Percentiles rank a stretch among this genome's conserved stretches.
Conservation (phyloP, 148 eudicot genomes). For the Camellia sinensis region DNA sequence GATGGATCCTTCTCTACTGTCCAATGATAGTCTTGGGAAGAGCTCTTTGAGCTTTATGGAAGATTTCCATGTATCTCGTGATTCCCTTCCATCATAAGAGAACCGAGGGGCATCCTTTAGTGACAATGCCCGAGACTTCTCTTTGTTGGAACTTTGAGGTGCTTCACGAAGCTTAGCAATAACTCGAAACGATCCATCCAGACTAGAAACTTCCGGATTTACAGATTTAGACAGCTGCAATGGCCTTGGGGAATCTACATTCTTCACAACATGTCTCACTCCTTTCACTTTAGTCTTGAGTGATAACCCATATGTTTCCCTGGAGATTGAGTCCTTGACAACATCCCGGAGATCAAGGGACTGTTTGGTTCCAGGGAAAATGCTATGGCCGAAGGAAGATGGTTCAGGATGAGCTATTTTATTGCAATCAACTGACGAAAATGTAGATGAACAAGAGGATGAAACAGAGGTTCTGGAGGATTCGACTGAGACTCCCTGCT, state of each 20-base stretch:
- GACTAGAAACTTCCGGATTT: conserved; percentile 27
- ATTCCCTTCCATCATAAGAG: conserved; percentile 72
- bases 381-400: conserved; percentile 24
- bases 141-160: conserved; percentile 20
- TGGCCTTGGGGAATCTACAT: conserved; percentile 75
- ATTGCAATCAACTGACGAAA: conserved; percentile 43
- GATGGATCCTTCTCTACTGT: conserved; percentile 52
- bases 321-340: conserved; percentile 78
- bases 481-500: conserved; percentile 39
- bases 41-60: conserved; percentile 50
- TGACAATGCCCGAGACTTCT: conserved; percentile 13
- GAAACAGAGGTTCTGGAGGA: conserved; percentile 54
- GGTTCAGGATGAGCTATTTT: conserved; percentile 32
- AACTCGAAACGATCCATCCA: conserved; percentile 31
- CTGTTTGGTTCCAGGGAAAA: conserved; percentile 21
- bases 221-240: conserved; percentile 24
- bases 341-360: conserved; percentile 53
- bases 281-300: conserved; percentile 44
- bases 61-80: conserved; percentile 29
- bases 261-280: conserved; percentile 33
- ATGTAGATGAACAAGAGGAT: conserved; percentile 51
- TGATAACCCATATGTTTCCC: conserved; percentile 47
- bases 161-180: conserved; percentile 36
- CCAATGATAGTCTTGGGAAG: conserved; percentile 70
- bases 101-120: conserved; percentile 42